Base-by-base conservation (phyloP, 345 rosid species). In the Gossypium arboreum region DNA sequence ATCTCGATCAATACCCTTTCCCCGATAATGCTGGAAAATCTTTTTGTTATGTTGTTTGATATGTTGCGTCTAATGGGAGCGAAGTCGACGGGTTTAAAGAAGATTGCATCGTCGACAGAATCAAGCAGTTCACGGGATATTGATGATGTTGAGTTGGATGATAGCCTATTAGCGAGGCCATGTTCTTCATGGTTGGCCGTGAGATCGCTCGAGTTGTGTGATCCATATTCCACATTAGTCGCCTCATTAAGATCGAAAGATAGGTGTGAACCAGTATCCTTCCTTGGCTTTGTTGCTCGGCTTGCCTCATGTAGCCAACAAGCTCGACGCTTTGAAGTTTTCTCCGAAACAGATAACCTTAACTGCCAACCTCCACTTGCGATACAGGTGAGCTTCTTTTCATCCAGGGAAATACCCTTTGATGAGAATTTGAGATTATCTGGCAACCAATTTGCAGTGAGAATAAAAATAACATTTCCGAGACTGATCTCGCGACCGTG, bases 401-500 rank as follows among this genome's bases (percentile, higher is more conserved):
- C 97, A 15, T 91, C 92, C 1, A 88, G 80, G 12, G 87, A 57
- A 66, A 59, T 25, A 18, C 83, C 81, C 2, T 71, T 78, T 1
- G 85, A 77, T 29, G 55, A 22, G 78, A 76, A 80, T 59, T 80
- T 81, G 62, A 81, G 71, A 71, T 83, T 78, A 58, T 87, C 89
- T 0, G 88, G 88, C 63, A 85, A 76, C 83, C 94, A 85, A 63
- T 77, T 86, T 27, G 88, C 85, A 0, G 98, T 90, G 44, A 95
- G 93, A 77, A 95, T 89, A 73, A 95, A 84, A 60, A 90, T 95
- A 24, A 93, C 94, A 22, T 87, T 93, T 27, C 97, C 94, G 11
- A 95, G 88, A 81, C 96, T 93, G 79, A 91, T 86, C 79, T 93
- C 98, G 0, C 99, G 92, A 67, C 98, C 98, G 75, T 93, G 83